phyloP scores from a whole-genome alignment of 2,329 filamentous ascomycete genomes.

The Fusarium brachygibbosum region DNA sequence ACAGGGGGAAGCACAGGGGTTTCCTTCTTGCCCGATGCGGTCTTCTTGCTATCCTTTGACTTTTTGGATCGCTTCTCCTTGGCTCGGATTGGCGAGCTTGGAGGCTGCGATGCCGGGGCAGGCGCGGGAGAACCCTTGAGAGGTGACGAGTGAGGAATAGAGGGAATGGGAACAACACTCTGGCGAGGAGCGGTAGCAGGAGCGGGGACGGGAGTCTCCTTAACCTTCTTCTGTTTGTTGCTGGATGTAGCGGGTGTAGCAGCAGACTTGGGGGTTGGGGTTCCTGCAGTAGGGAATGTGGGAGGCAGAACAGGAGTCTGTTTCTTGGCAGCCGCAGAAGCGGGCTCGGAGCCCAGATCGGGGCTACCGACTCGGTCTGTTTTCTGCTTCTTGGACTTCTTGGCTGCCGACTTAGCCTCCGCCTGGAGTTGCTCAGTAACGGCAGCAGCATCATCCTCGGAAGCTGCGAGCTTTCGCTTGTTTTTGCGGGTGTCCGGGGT shows the following conservation, averaged over 20 bases:
- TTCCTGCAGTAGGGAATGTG: constrained; percentile 46
- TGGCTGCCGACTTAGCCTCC: constrained; percentile 53
- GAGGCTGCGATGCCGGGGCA: constrained; percentile 26
- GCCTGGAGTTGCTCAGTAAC: constrained; percentile 54
- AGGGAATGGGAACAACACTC: constrained; percentile 54
- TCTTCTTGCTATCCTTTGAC: constrained; percentile 46
- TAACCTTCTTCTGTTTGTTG: constrained; percentile 51
- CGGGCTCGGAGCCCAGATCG: constrained; percentile 53
- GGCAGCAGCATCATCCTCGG: constrained; percentile 56
- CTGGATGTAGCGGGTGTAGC: constrained; percentile 40
- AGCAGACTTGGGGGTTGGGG: constrained; percentile 45
- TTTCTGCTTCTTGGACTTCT: constrained; percentile 60
- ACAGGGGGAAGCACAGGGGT: constrained; percentile 49
- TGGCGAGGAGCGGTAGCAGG: constrained; percentile 41
- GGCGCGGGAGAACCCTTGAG: constrained; percentile 45
- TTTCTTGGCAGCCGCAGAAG: constrained; percentile 48
- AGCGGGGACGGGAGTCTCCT: constrained; percentile 50
- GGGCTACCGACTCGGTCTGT: constrained; percentile 52
- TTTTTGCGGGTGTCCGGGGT: constrained; percentile 52
- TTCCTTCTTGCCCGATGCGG: constrained; percentile 45
- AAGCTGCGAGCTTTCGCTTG: constrained; percentile 55
- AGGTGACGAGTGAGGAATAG: constrained; percentile 52
- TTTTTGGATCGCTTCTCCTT: constrained; percentile 53
- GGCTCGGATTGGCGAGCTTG: constrained; percentile 41
- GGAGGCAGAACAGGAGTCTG: constrained; percentile 54